A percentile compares a stretch with the other conserved stretches of the same genome.
Conservation (phyloP, 495 filamentous ascomycete genomes). For the Hypoxylon subgilvum region DNA sequence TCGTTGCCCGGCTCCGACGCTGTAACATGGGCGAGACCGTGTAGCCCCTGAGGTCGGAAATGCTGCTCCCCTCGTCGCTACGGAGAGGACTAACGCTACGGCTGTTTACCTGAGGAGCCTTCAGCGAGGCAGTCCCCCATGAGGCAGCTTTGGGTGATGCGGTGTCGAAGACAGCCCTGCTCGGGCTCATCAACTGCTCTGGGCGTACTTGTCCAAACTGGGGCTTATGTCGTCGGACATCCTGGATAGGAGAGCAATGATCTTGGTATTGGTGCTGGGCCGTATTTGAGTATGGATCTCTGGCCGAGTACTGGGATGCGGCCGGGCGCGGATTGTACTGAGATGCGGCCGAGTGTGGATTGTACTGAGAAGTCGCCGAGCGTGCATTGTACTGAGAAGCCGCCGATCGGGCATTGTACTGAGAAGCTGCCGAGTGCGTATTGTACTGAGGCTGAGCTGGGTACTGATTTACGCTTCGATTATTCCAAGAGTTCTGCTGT, state of each 20-base stretch:
- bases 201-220: no score
- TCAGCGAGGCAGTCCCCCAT: no score
- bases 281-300: no score
- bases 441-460: no score
- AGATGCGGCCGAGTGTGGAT: neutral
- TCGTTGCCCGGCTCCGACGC: neutral
- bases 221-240: no score
- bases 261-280: no score
- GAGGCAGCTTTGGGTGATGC: no score
- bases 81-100: no score
- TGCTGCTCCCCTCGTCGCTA: constrained; percentile 5
- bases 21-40: constrained; percentile 22
- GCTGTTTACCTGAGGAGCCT: no score
- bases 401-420: neutral
- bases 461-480: constrained; percentile 19
- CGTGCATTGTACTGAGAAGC: no score
- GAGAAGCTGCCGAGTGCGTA: neutral
- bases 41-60: neutral
- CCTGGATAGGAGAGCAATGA: no score
- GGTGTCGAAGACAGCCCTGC: neutral
- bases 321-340: neutral
- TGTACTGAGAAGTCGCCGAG: neutral
- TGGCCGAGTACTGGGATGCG: neutral
- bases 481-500: neutral
- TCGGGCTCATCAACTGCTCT: neutral